Evolutionary conservation across 2,329 filamentous ascomycete genomes (phyloP), one percentile per base, ranked within the genome.

Genomic region (Tolypocladium album): DNA sequence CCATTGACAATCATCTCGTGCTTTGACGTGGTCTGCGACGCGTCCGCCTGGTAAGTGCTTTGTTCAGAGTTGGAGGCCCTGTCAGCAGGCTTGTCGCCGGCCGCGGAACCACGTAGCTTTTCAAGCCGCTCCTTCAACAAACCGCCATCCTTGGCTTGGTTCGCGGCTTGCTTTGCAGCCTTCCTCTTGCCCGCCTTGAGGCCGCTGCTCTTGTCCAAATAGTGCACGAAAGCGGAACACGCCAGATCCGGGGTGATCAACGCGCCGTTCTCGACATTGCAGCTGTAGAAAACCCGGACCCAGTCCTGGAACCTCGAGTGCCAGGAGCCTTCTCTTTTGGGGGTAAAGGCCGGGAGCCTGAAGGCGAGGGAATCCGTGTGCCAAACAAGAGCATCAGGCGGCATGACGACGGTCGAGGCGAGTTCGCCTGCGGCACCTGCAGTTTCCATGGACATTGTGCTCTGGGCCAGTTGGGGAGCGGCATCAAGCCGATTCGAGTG

Each of bases 231-330:
- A 15, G 68, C 71, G 20, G 65, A 65, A 27, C 64, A 58, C 8
- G 65, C 60, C 36, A 72, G 42, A 1, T 38, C 55, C 8, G 68
- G 63, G 2, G 67, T 69, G 22, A 74, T 67, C 40, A 61, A 59
- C 31, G 61, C 42, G 36, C 64, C 52, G 22, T 63, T 61, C 6
- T 65, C 61, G 15, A 57, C 45, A 58, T 75, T 75, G 58, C 61
- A 61, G 3, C 60, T 55, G 57, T 64, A 67, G 43, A 76, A 72
- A 6, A 67, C 65, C 17, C 67, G 66, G 36, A 67, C 64, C 74
- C 74, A 76, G 57, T 71, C 70, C 56, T 69, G 67, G 59, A 75
- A 70, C 56, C 72, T 65, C n/a, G 64, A 63, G n/a, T 64, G 61
- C 74, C 73, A 76, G 4, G 71, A 70, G 12, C 70, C 70, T 17